phyloP scores from a whole-genome alignment of 139 green algal species.

The Zygnema circumcarinatum region DNA sequence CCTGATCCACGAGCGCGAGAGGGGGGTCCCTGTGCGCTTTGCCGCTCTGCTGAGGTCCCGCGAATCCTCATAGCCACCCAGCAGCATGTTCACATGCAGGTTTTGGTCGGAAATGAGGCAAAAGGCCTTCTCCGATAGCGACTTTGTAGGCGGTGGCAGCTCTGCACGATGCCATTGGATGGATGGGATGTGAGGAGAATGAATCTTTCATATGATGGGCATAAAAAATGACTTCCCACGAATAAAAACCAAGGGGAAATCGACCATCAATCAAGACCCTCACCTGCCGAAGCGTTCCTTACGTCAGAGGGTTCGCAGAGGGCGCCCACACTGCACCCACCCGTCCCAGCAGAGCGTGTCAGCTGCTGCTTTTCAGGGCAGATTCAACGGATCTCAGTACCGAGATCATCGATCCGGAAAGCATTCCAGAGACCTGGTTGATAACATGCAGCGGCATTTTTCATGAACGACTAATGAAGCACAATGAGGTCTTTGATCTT shows the following conservation, averaged over 20 bases:
- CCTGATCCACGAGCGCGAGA: constrained; percentile 40
- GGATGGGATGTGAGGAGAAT: neutral
- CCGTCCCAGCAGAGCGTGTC: neutral
- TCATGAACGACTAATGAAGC: too few relatives aligned
- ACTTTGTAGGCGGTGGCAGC: neutral
- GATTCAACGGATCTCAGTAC: neutral
- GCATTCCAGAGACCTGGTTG: neutral
- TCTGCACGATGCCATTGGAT: neutral
- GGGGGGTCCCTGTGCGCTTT: neutral
- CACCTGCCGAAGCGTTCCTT: too few relatives aligned
- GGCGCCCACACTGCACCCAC: too few relatives aligned
- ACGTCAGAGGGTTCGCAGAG: too few relatives aligned
- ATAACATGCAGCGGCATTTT: neutral
- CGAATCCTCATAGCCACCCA: constrained; percentile 42
- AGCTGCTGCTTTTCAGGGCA: too few relatives aligned
- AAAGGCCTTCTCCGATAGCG: constrained; percentile 1
- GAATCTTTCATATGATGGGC: too few relatives aligned
- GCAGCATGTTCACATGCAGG: constrained; percentile 56
- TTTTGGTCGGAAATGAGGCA: constrained; percentile 46
- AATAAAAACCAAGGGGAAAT: neutral
- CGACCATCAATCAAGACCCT: too few relatives aligned
- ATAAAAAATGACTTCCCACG: too few relatives aligned
- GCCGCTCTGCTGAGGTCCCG: neutral
- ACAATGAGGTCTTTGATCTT: too few relatives aligned
- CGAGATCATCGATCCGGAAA: neutral